Evolutionary conservation across 2,329 filamentous ascomycete species (phyloP), one percentile per base, ranked within the genome.

Genomic region (Diaporthe sp.): DNA sequence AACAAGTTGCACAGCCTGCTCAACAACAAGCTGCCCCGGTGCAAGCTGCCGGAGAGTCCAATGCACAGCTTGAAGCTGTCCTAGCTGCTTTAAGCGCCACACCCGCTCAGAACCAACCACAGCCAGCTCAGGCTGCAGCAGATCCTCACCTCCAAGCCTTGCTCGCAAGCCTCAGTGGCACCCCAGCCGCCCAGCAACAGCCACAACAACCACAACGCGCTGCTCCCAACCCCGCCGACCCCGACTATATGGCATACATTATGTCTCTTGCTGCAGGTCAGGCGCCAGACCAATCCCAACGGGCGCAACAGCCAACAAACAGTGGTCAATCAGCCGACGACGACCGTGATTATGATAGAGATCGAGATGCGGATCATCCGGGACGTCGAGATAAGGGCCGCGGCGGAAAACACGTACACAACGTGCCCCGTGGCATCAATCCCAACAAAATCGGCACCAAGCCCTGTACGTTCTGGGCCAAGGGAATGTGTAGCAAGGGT

Each of bases 401-500:
- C 42, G 82, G 83, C 12, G 79, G 80, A 15, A 86, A 86, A 3
- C 82, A 80, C 42, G 79, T 78, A 12, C 78, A 77, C 62, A 59
- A 44, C 9, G 57, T 72, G 19, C 67, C 76, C 80, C 86, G 86
- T 74, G 84, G 83, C 19, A 87, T 87, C 77, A 91, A 93, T 79
- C 89, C 87, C 75, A 87, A 88, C 19, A 85, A 92, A 19, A 91
- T 92, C 67, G 91, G 92, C 73, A 93, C 92, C 58, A 92, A 93
- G 80, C 88, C 92, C 7, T 95, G 93, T 82, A 89, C 89, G 28
- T 95, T 94, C 82, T 95, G 88, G 87, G 88, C 90, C 75, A 90
- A 93, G 81, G 93, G 93, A 19, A 92, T 92, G 81, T 95, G 93
- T 83, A 91, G 90, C 9, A 92, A 94, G 81, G 93, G 93, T 31